Evolutionary conservation across 2,329 filamentous ascomycete genomes (phyloP).

Genomic region (Fusarium vanettenii): DNA sequence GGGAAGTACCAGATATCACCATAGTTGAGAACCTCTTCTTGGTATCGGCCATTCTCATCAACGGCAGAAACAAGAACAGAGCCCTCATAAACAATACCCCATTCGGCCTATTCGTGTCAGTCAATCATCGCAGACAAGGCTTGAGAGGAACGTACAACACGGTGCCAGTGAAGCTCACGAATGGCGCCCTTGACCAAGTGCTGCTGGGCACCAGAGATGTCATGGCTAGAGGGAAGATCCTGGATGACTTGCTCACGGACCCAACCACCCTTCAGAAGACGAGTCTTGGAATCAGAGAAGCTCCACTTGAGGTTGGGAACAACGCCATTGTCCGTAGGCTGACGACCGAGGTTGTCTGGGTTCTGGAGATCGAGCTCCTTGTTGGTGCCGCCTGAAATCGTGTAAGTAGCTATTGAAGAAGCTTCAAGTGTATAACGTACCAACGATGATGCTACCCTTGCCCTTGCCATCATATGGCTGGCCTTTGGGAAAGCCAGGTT

Average conservation of each 20-base stretch:
- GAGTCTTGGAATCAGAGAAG: conserved; percentile 75
- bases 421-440: conserved; percentile 50
- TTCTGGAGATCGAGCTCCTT: conserved; percentile 70
- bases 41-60: conserved; percentile 69
- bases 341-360: conserved; percentile 70
- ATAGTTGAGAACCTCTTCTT: conserved; percentile 65
- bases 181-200: conserved; percentile 75
- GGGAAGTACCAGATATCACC: conserved; percentile 79
- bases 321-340: conserved; percentile 71
- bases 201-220: conserved; percentile 76
- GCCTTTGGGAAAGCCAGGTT: conserved; percentile 57
- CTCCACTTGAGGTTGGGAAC: conserved; percentile 78
- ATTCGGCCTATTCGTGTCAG: conserved; percentile 65
- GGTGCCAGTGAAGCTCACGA: conserved; percentile 75
- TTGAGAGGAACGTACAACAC: conserved; percentile 60
- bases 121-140: not conserved
- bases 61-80: conserved; percentile 69
- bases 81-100: conserved; percentile 72
- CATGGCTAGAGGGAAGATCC: conserved; percentile 73
- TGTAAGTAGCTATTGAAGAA: not conserved
- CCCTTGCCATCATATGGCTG: conserved; percentile 67
- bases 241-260: conserved; percentile 73
- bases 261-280: conserved; percentile 73
- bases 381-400: conserved; percentile 69
- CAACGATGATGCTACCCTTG: conserved; percentile 68